Conservation (phyloP, 139 green algal species). For the Gonium pectorale region DNA sequence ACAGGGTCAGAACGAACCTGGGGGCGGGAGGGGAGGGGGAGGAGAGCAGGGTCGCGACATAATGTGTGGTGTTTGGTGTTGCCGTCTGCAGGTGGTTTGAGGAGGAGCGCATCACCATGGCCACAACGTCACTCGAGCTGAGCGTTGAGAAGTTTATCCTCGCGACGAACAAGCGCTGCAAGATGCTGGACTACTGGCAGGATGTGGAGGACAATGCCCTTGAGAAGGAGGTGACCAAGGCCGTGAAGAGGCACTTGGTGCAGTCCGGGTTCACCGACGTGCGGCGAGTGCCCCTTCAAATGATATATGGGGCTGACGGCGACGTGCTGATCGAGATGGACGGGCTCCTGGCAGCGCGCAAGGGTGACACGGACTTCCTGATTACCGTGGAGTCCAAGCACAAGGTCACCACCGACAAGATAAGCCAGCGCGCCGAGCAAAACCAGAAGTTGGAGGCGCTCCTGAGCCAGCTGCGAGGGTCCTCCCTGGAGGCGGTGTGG, state of each 20-base stretch:
- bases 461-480: not conserved
- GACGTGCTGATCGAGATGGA: not conserved
- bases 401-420: not conserved
- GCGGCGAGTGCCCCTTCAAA: not conserved
- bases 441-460: not conserved
- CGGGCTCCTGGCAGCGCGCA: not conserved
- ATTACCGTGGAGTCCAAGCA: not conserved
- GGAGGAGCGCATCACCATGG: not conserved
- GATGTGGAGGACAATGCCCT: not conserved
- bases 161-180: not conserved
- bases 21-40: not conserved
- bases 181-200: not conserved
- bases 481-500: not conserved
- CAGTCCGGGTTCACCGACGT: not conserved
- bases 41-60: too few relatives aligned
- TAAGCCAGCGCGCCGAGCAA: not conserved
- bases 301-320: not conserved
- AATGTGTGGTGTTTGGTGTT: not conserved
- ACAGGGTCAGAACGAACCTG: constrained; percentile 44
- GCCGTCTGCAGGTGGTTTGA: not conserved
- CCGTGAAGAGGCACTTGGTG: not conserved
- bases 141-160: not conserved
- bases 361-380: not conserved
- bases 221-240: constrained; percentile 5
- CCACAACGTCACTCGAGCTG: not conserved